Conservation (phyloP, 495 filamentous ascomycete genomes). For the Hyaloscypha bicolor region DNA sequence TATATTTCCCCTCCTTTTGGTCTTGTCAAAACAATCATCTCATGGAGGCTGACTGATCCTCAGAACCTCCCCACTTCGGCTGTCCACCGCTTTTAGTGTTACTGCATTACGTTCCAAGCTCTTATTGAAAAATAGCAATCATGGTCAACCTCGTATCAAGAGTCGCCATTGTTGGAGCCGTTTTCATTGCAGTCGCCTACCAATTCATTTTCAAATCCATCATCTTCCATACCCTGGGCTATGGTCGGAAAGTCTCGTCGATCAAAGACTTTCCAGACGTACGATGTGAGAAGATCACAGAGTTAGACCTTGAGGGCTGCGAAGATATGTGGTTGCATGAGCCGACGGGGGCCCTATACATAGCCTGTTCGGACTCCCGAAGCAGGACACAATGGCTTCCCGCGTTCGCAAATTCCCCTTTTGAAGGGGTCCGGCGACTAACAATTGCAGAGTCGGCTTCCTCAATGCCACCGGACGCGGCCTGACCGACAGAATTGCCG, state of each 20-base stretch:
- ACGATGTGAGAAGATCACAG: conserved; percentile 35
- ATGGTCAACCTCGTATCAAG: conserved; percentile 24
- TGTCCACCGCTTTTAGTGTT: no score
- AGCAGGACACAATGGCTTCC: conserved; percentile 34
- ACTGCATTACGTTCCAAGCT: not conserved
- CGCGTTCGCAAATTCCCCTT: conserved; percentile 21
- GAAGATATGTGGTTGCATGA: conserved; percentile 47
- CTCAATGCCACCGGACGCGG: conserved; percentile 29
- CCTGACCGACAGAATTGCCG: conserved; percentile 34
- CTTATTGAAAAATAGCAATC: not conserved
- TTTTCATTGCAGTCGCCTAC: conserved; percentile 25
- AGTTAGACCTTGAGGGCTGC: conserved; percentile 41
- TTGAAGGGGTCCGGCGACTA: not conserved
- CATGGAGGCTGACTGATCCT: no score
- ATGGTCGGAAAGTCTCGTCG: conserved; percentile 35
- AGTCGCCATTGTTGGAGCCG: conserved; percentile 13
- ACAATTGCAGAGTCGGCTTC: conserved; percentile 17
- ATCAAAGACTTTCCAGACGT: conserved; percentile 38
- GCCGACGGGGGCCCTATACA: conserved; percentile 37
- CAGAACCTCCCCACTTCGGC: no score
- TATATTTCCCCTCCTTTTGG: not conserved
- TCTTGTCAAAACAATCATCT: no score
- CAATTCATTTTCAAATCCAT: conserved; percentile 28
- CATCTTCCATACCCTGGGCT: conserved; percentile 29
- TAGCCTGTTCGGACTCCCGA: conserved; percentile 38